Conservation (phyloP, 805 yeast genomes). For the Wickerhamiella sergipiensis region DNA sequence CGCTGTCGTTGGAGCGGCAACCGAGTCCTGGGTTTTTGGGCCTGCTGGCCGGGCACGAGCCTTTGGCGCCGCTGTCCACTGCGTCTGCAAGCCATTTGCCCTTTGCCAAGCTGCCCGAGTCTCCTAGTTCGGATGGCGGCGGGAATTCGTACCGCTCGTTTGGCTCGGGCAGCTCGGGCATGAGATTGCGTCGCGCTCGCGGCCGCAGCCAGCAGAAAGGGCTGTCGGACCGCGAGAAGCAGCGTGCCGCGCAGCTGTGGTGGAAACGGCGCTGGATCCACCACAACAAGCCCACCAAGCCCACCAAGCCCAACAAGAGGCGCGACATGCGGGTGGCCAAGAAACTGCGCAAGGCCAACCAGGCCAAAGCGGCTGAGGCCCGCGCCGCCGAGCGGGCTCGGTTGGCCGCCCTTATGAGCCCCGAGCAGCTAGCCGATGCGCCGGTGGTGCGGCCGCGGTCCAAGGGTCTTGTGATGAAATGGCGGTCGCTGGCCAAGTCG, state of each 20-base stretch:
- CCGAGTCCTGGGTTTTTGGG: neutral
- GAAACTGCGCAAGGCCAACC: neutral
- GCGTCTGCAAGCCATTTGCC: neutral
- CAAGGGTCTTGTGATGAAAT: neutral
- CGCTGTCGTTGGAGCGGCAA: neutral
- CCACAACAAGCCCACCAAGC: neutral
- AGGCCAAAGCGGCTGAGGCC: neutral
- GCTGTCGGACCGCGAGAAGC: neutral
- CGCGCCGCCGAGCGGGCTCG: neutral
- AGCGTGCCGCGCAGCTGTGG: neutral
- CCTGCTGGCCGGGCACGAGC: neutral
- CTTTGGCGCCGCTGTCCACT: neutral
- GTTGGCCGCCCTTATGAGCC: neutral
- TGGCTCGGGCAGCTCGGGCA: neutral
- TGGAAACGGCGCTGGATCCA: neutral
- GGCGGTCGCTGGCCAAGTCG: neutral
- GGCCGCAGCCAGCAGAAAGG: neutral
- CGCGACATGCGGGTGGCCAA: neutral
- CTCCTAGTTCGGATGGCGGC: no score
- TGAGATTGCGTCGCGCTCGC: neutral
- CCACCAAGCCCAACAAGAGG: neutral
- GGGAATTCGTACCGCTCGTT: no score
- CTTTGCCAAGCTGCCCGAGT: neutral
- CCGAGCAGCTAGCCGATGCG: neutral
- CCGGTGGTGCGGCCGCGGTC: neutral